Evolutionary conservation across 805 yeast genomes (phyloP), one percentile per base, ranked within the genome.

Genomic region (Candida alai): DNA sequence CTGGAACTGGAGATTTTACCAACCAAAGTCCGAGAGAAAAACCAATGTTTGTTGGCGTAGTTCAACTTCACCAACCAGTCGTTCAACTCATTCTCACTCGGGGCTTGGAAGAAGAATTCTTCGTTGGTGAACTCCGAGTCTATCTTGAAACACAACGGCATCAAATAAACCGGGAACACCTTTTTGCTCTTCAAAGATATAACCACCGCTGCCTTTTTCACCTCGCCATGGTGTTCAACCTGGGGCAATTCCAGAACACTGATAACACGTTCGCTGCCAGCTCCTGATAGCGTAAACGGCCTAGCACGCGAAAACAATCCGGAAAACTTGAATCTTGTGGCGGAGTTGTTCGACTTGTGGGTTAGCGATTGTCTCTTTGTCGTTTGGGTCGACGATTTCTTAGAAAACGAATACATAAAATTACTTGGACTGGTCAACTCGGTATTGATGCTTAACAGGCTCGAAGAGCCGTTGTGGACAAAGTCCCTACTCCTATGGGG

Each of bases 91-190:
- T 50, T 41, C 5, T 77, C 80, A 41, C 57, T 64, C 0, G 72
- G 51, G 0, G 90, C 80, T 55, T 90, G 96, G 48, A 89, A 70
- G 24, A 76, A 65, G 49, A 61, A 72, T 37, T 80, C 84, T 10
- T 72, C 73, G 37, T 70, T 60, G 44, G 66, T 47, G 51, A 58
- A 43, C 43, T 63, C 68, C 20, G 63, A 48, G 39, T 67, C 76
- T 24, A 76, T 57, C 41, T 73, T 73, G 56, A 76, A 75, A 28
- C 72, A 62, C 28, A 59, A 58, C 0, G 74, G 74, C 24, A 67
- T 48, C 12, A 71, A 56, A 44, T 74, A 76, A 2, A 74, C 74
- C 2, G 80, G 77, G 56, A 74, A 74, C 4, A 71, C 65, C 30
- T 68, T 57, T 34, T 54, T 57, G 40, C 60, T 65, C 41, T 64